Evolutionary conservation across 345 rosid species (phyloP).

Genomic region (Nasturtium officinale): DNA sequence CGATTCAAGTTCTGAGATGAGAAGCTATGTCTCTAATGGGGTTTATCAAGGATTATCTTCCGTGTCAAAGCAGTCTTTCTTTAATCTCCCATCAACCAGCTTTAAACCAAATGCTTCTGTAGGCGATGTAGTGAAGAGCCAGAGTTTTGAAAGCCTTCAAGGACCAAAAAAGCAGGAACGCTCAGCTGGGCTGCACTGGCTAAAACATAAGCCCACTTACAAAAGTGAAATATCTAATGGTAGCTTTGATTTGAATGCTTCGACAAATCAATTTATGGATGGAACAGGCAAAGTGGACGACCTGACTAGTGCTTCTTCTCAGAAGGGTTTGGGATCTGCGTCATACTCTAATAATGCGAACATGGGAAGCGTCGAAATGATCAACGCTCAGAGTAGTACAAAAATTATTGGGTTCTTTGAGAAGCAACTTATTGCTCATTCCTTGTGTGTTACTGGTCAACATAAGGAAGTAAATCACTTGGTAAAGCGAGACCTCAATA

Average conservation of each 20-base stretch:
- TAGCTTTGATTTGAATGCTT: constrained; percentile 43
- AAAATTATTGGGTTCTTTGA: constrained; percentile 44
- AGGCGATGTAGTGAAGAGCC: constrained; percentile 38
- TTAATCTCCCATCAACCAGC: constrained; percentile 13
- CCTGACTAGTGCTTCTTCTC: constrained; percentile 23
- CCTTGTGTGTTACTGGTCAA: constrained; percentile 23
- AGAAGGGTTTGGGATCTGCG: constrained; percentile 44
- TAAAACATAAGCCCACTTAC: constrained; percentile 39
- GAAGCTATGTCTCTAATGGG: constrained; percentile 56
- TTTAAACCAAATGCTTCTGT: constrained; percentile 31
- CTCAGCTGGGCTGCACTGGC: constrained; percentile 55
- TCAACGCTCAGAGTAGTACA: constrained; percentile 44
- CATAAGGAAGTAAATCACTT: constrained; percentile 29
- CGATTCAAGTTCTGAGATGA: constrained; percentile 51
- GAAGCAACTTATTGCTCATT: constrained; percentile 33
- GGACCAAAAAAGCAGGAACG: constrained; percentile 49
- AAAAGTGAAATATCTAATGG: constrained; percentile 41
- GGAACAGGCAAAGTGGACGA: constrained; percentile 3
- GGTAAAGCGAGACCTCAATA: constrained; percentile 54
- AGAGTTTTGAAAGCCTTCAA: constrained; percentile 25
- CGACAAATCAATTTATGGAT: constrained; percentile 34
- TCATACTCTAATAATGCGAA: constrained; percentile 41
- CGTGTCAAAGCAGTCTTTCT: constrained; percentile 49
- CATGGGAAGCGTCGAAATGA: constrained; percentile 43
- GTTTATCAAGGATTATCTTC: constrained; percentile 55